These are phyloP conservation scores for Hibiscus tridactylites DNA, from an alignment of 345 rosid species.

Conservation along the genomic window DNA sequence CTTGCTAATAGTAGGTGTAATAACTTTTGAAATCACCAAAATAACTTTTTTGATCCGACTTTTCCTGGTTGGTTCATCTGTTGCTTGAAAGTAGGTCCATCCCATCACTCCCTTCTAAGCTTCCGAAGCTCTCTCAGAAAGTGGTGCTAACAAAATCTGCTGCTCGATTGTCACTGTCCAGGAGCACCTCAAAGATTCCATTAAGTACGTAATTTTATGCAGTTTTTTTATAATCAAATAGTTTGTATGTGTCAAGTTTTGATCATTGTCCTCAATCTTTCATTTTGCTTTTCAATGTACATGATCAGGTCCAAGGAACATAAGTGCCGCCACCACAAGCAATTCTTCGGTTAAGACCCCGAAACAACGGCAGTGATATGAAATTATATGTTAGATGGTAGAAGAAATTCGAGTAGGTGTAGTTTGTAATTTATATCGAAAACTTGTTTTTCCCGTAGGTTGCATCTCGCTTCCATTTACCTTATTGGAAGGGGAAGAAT, in stretches of 20 bases:
- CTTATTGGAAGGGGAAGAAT: constrained; percentile 1
- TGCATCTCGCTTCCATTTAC: not conserved
- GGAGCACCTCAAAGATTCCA: constrained; percentile 45
- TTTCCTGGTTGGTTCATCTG: not conserved
- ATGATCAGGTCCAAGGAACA: constrained; percentile 39
- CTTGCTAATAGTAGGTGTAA: not conserved
- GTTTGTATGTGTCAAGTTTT: not conserved
- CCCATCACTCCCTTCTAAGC: constrained; percentile 35
- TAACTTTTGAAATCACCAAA: not conserved
- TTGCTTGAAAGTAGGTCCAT: constrained; percentile 22
- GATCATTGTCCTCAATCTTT: not conserved
- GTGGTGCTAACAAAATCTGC: constrained; percentile 29
- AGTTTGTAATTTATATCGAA: constrained; percentile 8
- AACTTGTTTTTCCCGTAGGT: not conserved
- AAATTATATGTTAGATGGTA: not conserved
- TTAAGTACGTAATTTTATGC: constrained; percentile 33
- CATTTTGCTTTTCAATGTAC: not conserved
- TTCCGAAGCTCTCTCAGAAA: constrained; percentile 51
- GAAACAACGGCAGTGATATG: constrained; percentile 30
- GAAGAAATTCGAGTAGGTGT: not conserved
- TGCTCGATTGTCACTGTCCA: constrained; percentile 45
- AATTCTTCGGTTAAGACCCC: constrained; percentile 26
- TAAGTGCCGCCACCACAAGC: constrained; percentile 6
- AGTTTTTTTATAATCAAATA: not conserved
- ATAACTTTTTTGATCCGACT: not conserved